These are phyloP conservation scores for Candida krabiensis DNA, from an alignment of 805 yeast species.

Conservation along the genomic window DNA sequence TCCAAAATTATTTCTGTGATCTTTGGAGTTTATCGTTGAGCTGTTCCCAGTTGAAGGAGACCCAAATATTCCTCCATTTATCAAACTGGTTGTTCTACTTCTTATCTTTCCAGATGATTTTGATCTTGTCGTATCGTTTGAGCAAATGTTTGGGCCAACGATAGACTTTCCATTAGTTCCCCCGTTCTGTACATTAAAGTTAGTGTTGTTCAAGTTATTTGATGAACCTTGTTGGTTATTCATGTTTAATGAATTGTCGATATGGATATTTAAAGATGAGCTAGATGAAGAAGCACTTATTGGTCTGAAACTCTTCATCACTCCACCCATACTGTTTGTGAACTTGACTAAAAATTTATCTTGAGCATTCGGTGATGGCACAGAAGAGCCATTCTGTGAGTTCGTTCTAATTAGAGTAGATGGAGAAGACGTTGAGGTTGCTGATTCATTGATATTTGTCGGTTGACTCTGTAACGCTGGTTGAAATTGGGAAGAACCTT, in stretches of 20 bases:
- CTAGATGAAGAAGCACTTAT: constrained; percentile 33
- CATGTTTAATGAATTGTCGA: constrained; percentile 12
- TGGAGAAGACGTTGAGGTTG: constrained; percentile 10
- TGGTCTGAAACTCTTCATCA: constrained; percentile 35
- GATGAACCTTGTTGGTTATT: no score
- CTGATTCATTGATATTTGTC: constrained; percentile 10
- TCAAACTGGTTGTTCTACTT: constrained; percentile 34
- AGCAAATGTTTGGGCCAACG: constrained; percentile 4
- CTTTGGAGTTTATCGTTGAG: constrained; percentile 4
- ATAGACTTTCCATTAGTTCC: constrained; percentile 4
- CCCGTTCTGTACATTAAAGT: constrained; percentile 1
- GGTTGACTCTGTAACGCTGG: constrained; percentile 5
- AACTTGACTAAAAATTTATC: constrained; percentile 30
- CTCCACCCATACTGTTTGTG: constrained; percentile 34
- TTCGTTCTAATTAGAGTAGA: constrained; percentile 8
- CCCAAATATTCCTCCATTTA: constrained; percentile 16
- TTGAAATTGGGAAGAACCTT: constrained; percentile 12
- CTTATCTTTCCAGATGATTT: constrained; percentile 20
- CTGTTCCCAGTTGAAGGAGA: background rate
- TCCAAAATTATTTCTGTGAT: constrained; percentile 19
- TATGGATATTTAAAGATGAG: constrained; percentile 27
- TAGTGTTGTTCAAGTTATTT: constrained; percentile 1
- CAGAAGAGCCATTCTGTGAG: constrained; percentile 9
- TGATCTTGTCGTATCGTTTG: background rate
- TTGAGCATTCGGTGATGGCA: constrained; percentile 22